These are phyloP conservation scores for Myriosclerotinia scirpicola DNA, from an alignment of 2,329 filamentous ascomycete species.

Conservation along the genomic window DNA sequence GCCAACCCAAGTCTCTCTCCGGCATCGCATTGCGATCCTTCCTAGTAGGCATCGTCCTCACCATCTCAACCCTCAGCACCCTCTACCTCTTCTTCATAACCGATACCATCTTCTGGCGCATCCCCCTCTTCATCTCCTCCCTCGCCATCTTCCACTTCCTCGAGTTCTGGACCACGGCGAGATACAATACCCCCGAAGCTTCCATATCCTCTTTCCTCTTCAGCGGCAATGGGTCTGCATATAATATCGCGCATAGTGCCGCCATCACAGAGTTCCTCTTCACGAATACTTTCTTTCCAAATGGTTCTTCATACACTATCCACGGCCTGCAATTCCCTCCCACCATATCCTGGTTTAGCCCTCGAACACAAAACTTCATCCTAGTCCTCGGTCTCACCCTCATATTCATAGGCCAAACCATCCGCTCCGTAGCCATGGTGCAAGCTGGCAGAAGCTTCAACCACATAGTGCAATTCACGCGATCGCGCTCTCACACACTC, in stretches of 20 bases:
- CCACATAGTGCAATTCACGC: slow-evolving; percentile 74
- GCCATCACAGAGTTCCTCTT: slow-evolving; percentile 73
- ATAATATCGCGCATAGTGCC: slow-evolving; percentile 76
- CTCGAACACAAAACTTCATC: slow-evolving; percentile 41
- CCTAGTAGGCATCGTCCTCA: slow-evolving; percentile 37
- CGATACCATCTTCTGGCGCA: slow-evolving; percentile 52
- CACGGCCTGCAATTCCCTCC: not conserved
- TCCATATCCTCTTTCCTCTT: slow-evolving; percentile 77
- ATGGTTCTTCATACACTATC: not conserved
- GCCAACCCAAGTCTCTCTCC: slow-evolving; percentile 40
- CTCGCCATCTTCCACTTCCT: slow-evolving; percentile 90
- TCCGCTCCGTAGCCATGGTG: slow-evolving; percentile 82
- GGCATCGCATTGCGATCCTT: slow-evolving; percentile 43
- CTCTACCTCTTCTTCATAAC: slow-evolving; percentile 32
- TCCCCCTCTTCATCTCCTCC: slow-evolving; percentile 64
- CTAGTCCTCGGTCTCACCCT: slow-evolving; percentile 60
- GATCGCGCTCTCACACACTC: slow-evolving; percentile 69
- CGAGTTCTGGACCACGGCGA: slow-evolving; percentile 89
- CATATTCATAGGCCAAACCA: slow-evolving; percentile 68
- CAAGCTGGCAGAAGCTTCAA: slow-evolving; percentile 92
- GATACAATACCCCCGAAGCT: slow-evolving; percentile 75
- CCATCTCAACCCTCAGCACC: slow-evolving; percentile 33
- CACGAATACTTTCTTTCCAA: slow-evolving; percentile 56
- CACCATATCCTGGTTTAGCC: slow-evolving; percentile 27
- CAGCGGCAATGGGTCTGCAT: slow-evolving; percentile 78